Conservation (phyloP, 352 stramenopile species). For the Phytophthora capsici region DNA sequence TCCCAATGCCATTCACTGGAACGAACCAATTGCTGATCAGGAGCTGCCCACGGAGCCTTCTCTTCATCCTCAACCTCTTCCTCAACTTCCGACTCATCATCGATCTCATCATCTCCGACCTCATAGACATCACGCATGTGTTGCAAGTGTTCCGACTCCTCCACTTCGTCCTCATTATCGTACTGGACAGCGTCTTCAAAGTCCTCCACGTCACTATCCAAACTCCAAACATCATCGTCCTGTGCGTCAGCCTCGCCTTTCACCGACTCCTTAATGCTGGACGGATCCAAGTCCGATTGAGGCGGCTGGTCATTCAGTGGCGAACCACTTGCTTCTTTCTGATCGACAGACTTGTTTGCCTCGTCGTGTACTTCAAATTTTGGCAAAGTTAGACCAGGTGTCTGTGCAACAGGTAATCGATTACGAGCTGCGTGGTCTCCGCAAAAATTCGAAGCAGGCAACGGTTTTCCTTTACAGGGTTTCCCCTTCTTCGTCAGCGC, state of each 20-base stretch:
- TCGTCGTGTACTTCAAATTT: conserved; percentile 7
- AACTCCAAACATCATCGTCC: conserved; percentile 33
- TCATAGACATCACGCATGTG: conserved; percentile 86
- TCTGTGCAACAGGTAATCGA: neutral
- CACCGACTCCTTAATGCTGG: neutral
- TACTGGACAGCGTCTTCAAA: conserved; percentile 47
- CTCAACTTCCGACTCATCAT: conserved; percentile 19
- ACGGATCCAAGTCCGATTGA: neutral
- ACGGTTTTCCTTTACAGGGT: conserved; percentile 37
- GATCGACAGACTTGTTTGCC: neutral
- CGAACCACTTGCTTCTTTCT: too few relatives aligned
- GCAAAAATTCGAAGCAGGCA: conserved; percentile 46
- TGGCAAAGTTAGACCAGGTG: neutral
- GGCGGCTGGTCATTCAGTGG: neutral
- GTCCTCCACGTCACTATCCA: conserved; percentile 44
- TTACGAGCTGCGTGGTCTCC: conserved; percentile 35
- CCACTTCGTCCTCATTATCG: conserved; percentile 68
- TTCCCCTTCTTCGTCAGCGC: conserved; percentile 56
- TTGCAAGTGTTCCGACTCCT: conserved; percentile 84
- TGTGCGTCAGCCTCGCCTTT: conserved; percentile 12
- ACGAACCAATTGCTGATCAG: conserved; percentile 20
- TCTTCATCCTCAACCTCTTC: conserved; percentile 48
- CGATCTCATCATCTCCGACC: conserved; percentile 49
- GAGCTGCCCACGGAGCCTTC: conserved; percentile 17
- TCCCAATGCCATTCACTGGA: conserved; percentile 74